Evolutionary conservation across 768 basidiomycete species (phyloP).

Genomic region (Termitomyces sp.): DNA sequence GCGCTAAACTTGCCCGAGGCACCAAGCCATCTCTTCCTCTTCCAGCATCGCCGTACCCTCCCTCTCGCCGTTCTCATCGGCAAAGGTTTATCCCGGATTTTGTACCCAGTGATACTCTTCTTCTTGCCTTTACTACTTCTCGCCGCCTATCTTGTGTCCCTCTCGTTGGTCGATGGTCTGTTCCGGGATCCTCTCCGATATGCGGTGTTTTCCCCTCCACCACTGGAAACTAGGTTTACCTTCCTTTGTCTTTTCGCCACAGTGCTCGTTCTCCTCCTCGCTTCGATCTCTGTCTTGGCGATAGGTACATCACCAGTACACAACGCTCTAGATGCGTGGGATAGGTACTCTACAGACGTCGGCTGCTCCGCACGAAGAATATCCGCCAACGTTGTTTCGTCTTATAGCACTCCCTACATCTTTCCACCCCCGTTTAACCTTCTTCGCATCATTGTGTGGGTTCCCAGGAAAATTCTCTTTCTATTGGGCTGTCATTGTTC

Average conservation of each 20-base stretch:
- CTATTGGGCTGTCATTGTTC: constrained; percentile 15
- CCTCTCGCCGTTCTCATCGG: constrained; percentile 40
- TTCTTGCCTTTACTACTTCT: constrained; percentile 45
- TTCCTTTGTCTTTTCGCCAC: constrained; percentile 33
- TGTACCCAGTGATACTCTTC: constrained; percentile 36
- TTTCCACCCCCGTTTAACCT: constrained; percentile 54
- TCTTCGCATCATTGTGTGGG: constrained; percentile 21
- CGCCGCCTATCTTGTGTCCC: constrained; percentile 38
- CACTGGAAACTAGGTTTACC: constrained; percentile 41
- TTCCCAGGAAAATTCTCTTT: constrained; percentile 13
- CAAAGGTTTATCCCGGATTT: constrained; percentile 28
- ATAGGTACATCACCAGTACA: constrained; percentile 12
- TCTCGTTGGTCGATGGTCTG: constrained; percentile 39
- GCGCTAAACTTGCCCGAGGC: constrained; percentile 39
- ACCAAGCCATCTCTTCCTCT: constrained; percentile 40
- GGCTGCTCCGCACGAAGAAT: constrained; percentile 39
- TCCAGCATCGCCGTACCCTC: constrained; percentile 31
- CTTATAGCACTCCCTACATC: constrained; percentile 29
- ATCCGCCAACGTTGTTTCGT: constrained; percentile 29
- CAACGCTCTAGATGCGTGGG: constrained; percentile 30
- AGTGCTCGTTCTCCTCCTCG: constrained; percentile 26
- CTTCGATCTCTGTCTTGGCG: constrained; percentile 28
- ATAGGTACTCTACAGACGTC: constrained; percentile 37
- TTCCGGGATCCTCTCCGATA: constrained; percentile 1
- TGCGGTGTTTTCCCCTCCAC: constrained; percentile 23